phyloP scores from a whole-genome alignment of 2,329 filamentous ascomycete species.

The Hypoxylon sp. region DNA sequence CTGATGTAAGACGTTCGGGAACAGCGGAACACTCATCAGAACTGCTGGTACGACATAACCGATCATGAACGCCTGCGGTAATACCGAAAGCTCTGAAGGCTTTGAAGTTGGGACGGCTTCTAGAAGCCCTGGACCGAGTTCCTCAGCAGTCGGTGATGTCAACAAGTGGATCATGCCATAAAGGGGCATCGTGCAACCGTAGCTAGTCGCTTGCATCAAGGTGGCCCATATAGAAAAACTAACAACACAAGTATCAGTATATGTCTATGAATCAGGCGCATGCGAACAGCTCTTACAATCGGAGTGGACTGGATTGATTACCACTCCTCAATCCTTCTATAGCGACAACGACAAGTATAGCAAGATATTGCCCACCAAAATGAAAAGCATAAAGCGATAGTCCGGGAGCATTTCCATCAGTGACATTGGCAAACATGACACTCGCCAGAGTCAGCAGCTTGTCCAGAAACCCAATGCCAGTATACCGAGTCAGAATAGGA shows the following conservation, averaged over 20 bases:
- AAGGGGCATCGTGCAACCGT: conserved; percentile 43
- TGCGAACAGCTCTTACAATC: conserved; percentile 35
- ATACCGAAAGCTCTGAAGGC: conserved; percentile 19
- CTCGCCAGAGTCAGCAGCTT: conserved; percentile 40
- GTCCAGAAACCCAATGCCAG: conserved; percentile 34
- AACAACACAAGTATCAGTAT: conserved; percentile 19
- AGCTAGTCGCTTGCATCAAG: conserved; percentile 41
- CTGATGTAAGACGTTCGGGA: conserved; percentile 38
- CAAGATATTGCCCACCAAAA: conserved; percentile 43
- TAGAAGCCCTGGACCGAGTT: conserved; percentile 18
- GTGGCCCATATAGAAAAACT: conserved; percentile 41
- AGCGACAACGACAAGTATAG: conserved; percentile 38
- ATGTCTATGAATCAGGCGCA: neutral
- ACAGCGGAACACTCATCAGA: conserved; percentile 40
- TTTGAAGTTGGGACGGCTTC: conserved; percentile 23
- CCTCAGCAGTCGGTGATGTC: conserved; percentile 32
- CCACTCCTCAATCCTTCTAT: conserved; percentile 40
- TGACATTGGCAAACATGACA: conserved; percentile 43
- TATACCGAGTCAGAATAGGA: conserved; percentile 36
- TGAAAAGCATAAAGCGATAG: conserved; percentile 42
- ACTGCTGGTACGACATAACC: conserved; percentile 39
- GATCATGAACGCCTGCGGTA: conserved; percentile 32
- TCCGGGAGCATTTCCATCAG: conserved; percentile 36
- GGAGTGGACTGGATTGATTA: conserved; percentile 32
- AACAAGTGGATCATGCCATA: conserved; percentile 40